Evolutionary conservation across 192 early-diverging fungal species (phyloP).

Genomic region (Endogone sp.): DNA sequence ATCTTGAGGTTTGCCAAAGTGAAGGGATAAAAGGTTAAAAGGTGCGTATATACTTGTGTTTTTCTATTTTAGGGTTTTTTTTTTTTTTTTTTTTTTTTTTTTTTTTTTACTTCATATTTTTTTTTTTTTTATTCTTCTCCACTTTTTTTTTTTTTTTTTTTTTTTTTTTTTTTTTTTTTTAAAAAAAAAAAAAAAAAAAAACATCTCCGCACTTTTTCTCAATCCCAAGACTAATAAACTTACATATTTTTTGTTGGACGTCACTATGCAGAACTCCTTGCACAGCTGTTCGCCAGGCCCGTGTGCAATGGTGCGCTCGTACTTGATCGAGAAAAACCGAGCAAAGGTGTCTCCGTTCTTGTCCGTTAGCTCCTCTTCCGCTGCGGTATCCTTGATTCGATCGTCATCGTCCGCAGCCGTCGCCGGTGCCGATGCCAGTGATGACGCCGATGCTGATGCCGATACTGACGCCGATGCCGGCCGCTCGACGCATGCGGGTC

Average conservation of each 20-base stretch:
- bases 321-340: conserved; percentile 31
- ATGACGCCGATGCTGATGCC: too few relatives aligned
- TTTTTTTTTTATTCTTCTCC: too few relatives aligned
- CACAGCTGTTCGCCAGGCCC: conserved; percentile 39
- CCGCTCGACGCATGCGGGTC: not conserved
- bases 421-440: conserved; percentile 1
- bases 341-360: conserved; percentile 18
- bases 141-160: not conserved
- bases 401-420: not conserved
- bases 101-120: too few relatives aligned
- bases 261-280: conserved; percentile 65
- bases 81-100: too few relatives aligned
- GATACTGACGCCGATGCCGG: too few relatives aligned
- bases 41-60: too few relatives aligned
- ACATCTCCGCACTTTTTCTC: too few relatives aligned
- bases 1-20: conserved; percentile 30
- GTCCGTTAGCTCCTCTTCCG: conserved; percentile 2
- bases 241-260: conserved; percentile 48
- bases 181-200: too few relatives aligned
- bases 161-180: not conserved
- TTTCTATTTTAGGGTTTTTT: too few relatives aligned
- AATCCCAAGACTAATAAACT: conserved; percentile 11
- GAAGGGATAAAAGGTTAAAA: not conserved
- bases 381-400: not conserved
- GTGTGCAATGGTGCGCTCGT: conserved; percentile 31